Conservation (phyloP, 225 moss, liverwort and hornwort species). For the Ulota crispa region DNA sequence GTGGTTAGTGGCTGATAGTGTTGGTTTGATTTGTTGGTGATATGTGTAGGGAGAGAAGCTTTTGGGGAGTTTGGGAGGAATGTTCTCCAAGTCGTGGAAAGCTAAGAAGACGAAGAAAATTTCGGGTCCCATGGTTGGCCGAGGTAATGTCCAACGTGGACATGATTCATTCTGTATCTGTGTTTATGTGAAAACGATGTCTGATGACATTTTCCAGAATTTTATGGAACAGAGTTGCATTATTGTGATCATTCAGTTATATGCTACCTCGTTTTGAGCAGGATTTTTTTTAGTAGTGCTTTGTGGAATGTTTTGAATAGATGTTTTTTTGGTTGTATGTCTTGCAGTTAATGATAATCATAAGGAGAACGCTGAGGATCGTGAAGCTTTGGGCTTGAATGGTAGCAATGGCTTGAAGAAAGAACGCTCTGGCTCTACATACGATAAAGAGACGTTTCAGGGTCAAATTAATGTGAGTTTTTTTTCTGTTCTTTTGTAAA, state of each 20-base stretch:
- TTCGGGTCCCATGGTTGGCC: slow-evolving; percentile 57
- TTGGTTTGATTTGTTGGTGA: not conserved
- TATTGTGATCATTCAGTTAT: not conserved
- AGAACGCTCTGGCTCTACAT: slow-evolving; percentile 31
- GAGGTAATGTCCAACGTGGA: slow-evolving; percentile 33
- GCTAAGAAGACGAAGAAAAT: slow-evolving; percentile 64
- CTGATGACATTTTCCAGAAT: not conserved
- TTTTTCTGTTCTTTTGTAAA: too few relatives aligned
- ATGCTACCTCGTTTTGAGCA: not conserved
- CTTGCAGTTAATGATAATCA: slow-evolving; percentile 41
- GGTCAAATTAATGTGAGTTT: slow-evolving; percentile 48
- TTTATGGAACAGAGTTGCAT: not conserved
- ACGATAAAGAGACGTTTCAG: slow-evolving; percentile 42
- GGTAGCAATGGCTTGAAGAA: slow-evolving; percentile 37
- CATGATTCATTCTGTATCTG: not conserved
- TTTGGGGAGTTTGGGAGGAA: slow-evolving; percentile 57
- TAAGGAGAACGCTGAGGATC: slow-evolving; percentile 60
- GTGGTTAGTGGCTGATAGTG: not conserved
- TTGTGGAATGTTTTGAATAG: not conserved
- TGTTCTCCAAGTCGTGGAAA: slow-evolving; percentile 65
- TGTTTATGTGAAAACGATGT: not conserved
- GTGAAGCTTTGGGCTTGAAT: slow-evolving; percentile 58
- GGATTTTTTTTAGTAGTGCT: not conserved
- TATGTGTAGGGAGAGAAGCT: slow-evolving; percentile 60
- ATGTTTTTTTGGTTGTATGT: not conserved